A percentile compares a stretch with the other conserved stretches of the same genome.
phyloP scores from a whole-genome alignment of 2,329 filamentous ascomycete species.

The Aphanocladium album region DNA sequence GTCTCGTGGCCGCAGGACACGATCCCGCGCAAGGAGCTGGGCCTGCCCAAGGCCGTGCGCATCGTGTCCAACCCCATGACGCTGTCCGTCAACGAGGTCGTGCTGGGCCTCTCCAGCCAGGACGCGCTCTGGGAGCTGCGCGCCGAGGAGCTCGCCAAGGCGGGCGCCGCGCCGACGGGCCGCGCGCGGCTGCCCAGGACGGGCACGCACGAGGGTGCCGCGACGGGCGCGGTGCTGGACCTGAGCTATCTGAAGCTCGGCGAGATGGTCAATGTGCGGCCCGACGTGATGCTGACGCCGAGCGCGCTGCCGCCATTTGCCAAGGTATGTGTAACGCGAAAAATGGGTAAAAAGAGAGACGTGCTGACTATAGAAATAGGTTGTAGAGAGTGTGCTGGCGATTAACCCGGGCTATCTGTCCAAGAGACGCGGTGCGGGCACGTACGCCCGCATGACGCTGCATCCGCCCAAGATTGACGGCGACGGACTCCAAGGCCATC shows the following conservation, averaged over 20 bases:
- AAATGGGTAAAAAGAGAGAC: too few relatives aligned
- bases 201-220: constrained; percentile 53
- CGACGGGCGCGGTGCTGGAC: constrained; percentile 75
- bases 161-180: constrained; percentile 53
- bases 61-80: constrained; percentile 90
- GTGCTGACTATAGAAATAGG: constrained; percentile 44
- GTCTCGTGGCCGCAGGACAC: constrained; percentile 72
- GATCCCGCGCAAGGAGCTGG: constrained; percentile 65
- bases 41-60: constrained; percentile 68
- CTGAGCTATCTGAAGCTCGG: constrained; percentile 79
- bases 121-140: constrained; percentile 79
- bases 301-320: constrained; percentile 82
- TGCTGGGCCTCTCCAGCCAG: constrained; percentile 76
- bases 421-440: constrained; percentile 78
- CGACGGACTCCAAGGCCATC: constrained; percentile 64
- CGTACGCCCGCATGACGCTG: constrained; percentile 75
- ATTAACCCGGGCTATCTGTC: constrained; percentile 88
- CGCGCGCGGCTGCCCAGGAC: constrained; percentile 62
- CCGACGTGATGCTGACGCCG: constrained; percentile 79
- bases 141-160: constrained; percentile 56
- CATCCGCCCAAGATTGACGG: constrained; percentile 59
- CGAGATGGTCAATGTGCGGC: constrained; percentile 81
- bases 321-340: constrained; percentile 55
- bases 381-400: constrained; percentile 82
- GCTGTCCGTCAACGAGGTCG: constrained; percentile 78